Percentiles rank a stretch among this genome's conserved stretches.
Evolutionary conservation across 768 basidiomycete species (phyloP).

Genomic region (Rhizopogon salebrosus): DNA sequence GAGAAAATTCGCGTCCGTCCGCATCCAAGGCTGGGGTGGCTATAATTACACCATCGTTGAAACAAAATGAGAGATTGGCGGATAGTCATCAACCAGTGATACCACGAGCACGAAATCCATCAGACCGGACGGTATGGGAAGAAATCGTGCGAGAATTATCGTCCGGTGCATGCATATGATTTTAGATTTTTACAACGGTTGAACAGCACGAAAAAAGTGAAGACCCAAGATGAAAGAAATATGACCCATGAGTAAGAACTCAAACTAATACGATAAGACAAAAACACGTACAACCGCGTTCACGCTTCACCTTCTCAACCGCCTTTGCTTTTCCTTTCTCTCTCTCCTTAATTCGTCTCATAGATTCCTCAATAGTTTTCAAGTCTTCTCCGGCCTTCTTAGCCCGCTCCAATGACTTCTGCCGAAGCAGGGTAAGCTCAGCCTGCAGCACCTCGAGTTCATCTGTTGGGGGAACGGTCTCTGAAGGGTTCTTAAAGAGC

Average conservation of each 20-base stretch:
- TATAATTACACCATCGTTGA: conserved; percentile 9
- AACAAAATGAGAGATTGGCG: conserved; percentile 2
- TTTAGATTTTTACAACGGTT: conserved; percentile 9
- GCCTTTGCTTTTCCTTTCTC: conserved; percentile 68
- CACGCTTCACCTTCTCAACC: conserved; percentile 67
- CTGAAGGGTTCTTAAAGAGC: conserved; percentile 59
- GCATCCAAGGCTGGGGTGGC: conserved; percentile 46
- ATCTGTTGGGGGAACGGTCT: conserved; percentile 63
- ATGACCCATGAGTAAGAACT: conserved; percentile 7
- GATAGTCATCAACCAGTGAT: not conserved
- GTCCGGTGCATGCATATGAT: not conserved
- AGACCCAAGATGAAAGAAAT: conserved; percentile 11
- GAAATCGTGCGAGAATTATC: not conserved
- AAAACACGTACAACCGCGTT: conserved; percentile 66
- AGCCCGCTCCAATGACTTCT: conserved; percentile 53
- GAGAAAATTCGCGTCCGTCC: conserved; percentile 40
- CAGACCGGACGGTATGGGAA: not conserved
- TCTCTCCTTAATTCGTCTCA: conserved; percentile 72
- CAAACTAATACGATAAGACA: conserved; percentile 3
- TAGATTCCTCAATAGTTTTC: conserved; percentile 68
- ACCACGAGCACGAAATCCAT: not conserved
- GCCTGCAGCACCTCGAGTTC: conserved; percentile 63
- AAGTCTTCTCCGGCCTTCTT: conserved; percentile 77
- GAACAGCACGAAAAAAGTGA: conserved; percentile 4
- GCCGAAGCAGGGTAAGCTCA: conserved; percentile 53